phyloP scores from a whole-genome alignment of 768 basidiomycete genomes.

The Tricholoma terreum region DNA sequence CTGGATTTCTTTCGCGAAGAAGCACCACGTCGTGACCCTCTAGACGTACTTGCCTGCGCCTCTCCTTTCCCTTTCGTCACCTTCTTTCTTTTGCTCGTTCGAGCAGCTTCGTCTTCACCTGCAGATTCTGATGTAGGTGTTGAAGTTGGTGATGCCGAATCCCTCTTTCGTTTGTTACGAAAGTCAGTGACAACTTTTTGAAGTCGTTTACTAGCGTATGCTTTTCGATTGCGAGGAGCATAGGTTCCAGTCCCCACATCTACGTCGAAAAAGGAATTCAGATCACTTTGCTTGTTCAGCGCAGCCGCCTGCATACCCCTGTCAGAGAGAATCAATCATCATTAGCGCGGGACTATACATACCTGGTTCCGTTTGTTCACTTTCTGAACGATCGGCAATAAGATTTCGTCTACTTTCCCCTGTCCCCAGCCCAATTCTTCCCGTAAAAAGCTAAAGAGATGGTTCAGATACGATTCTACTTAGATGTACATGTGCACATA shows the following conservation, averaged over 20 bases:
- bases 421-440: constrained; percentile 82
- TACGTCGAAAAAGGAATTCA: constrained; percentile 74
- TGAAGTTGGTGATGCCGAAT: constrained; percentile 18
- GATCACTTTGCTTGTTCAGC: constrained; percentile 71
- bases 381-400: constrained; percentile 89
- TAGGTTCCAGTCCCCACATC: constrained; percentile 62
- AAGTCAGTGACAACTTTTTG: constrained; percentile 85
- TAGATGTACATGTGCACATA: constrained; percentile 32
- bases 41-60: constrained; percentile 4
- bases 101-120: constrained; percentile 22
- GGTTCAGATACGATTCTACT: not conserved
- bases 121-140: constrained; percentile 10
- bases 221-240: constrained; percentile 77
- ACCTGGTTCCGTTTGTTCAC: constrained; percentile 82
- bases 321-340: constrained; percentile 1
- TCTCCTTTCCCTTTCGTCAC: constrained; percentile 14
- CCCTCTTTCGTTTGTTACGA: constrained; percentile 51
- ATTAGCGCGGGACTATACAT: not conserved
- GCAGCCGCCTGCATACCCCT: constrained; percentile 45
- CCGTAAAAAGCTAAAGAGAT: constrained; percentile 53
- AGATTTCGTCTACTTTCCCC: constrained; percentile 81
- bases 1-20: constrained; percentile 11
- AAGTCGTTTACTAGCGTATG: constrained; percentile 81
- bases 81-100: constrained; percentile 28
- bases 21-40: constrained; percentile 3